Evolutionary conservation across 2,329 filamentous ascomycete genomes (phyloP).

Genomic region (Aspergillus niger): DNA sequence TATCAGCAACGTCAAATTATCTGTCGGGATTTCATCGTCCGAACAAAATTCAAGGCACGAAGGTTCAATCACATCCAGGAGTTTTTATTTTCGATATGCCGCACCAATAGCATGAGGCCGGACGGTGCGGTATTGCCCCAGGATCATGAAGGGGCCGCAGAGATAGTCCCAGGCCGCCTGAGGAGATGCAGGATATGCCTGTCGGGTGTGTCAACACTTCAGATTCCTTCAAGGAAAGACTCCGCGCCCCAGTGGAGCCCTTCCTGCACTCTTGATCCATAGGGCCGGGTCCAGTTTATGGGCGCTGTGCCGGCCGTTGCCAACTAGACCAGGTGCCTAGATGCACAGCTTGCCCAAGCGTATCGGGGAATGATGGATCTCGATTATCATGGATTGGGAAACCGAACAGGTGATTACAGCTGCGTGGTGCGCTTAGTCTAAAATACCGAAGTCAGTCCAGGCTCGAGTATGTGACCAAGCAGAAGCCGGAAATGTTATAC

Average conservation of each 20-base stretch:
- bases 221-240: constrained; percentile 1
- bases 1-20: constrained; percentile 18
- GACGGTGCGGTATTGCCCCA: constrained; percentile 14
- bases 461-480: not conserved
- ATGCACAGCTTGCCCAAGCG: constrained; percentile 17
- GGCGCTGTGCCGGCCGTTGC: constrained; percentile 16
- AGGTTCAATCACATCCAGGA: constrained; percentile 15
- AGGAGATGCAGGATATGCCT: constrained; percentile 9
- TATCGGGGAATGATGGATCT: constrained; percentile 4
- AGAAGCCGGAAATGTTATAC: constrained; percentile 8
- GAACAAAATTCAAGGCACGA: constrained; percentile 3
- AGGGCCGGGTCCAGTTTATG: constrained; percentile 15
- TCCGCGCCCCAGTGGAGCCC: not conserved
- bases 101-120: constrained; percentile 21
- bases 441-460: constrained; percentile 3
- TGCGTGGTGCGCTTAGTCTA: constrained; percentile 16
- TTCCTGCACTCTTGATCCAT: constrained; percentile 13
- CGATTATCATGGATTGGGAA: not conserved
- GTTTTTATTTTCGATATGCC: constrained; percentile 11
- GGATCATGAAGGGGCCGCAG: constrained; percentile 16
- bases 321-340: constrained; percentile 19
- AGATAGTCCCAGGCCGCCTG: constrained; percentile 14
- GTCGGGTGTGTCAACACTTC: constrained; percentile 11
- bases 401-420: not conserved
- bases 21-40: constrained; percentile 4